Conservation (phyloP, 805 yeast genomes). For the Spathaspora arborariae region DNA sequence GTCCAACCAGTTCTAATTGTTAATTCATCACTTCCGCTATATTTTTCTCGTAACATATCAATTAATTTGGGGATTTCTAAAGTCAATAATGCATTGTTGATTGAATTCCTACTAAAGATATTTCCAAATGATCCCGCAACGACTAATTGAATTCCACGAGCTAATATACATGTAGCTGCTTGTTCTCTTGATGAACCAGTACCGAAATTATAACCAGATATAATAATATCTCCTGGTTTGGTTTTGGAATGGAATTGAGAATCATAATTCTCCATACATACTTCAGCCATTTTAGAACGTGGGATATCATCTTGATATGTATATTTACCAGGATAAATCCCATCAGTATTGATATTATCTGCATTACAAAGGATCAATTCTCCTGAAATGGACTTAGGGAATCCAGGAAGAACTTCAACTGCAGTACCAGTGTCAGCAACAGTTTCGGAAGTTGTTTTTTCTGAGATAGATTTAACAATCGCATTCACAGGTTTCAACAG, state of each 20-base stretch:
- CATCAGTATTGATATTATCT: constrained; percentile 95
- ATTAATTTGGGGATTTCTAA: constrained; percentile 90
- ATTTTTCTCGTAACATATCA: constrained; percentile 68
- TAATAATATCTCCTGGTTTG: constrained; percentile 80
- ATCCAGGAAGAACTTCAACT: constrained; percentile 82
- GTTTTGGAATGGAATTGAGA: constrained; percentile 80
- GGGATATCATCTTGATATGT: constrained; percentile 98
- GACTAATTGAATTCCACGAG: constrained; percentile 87
- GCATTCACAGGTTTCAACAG: constrained; percentile 44
- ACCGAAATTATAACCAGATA: constrained; percentile 94
- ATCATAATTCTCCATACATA: constrained; percentile 99
- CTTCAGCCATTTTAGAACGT: constrained; percentile 95
- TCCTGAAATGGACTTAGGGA: constrained; percentile 86
- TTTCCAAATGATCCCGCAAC: constrained; percentile 98
- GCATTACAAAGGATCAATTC: constrained; percentile 95
- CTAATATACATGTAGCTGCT: constrained; percentile 97
- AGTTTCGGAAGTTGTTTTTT: constrained; percentile 26
- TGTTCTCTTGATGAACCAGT: constrained; percentile 99
- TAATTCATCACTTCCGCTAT: constrained; percentile 56
- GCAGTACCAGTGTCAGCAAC: constrained; percentile 32
- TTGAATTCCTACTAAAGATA: constrained; percentile 92
- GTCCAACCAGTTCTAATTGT: constrained; percentile 95
- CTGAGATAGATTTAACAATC: constrained; percentile 43
- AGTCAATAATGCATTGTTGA: constrained; percentile 92
- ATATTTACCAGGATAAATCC: constrained; percentile 98